These are phyloP conservation scores for Phytophthora kernoviae DNA, from an alignment of 352 stramenopile genomes.

Conservation along the genomic window DNA sequence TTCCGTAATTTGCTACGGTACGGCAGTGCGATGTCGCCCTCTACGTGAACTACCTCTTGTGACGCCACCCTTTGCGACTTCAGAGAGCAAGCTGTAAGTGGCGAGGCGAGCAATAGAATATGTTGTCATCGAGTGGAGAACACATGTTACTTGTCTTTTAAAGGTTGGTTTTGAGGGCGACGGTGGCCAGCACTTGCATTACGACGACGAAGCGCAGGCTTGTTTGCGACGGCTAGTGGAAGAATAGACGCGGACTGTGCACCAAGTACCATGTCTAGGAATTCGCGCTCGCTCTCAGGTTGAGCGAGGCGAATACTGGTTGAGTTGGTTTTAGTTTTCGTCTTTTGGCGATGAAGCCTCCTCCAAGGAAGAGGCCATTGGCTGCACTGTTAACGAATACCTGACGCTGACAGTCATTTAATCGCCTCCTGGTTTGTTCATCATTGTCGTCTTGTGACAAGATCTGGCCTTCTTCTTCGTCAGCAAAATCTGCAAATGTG, in stretches of 20 bases:
- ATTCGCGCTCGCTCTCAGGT: constrained; percentile 9
- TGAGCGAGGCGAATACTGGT: constrained; percentile 7
- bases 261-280: constrained; percentile 18
- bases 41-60: constrained; percentile 10
- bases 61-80: constrained; percentile 14
- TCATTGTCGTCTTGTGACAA: background rate
- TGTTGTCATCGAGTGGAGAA: background rate
- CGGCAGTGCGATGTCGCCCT: constrained; percentile 66
- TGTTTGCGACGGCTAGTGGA: constrained; percentile 18
- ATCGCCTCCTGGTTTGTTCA: constrained; percentile 18
- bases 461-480: constrained; percentile 1
- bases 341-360: constrained; percentile 45
- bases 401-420: constrained; percentile 22
- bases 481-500: background rate
- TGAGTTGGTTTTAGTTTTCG: constrained; percentile 3
- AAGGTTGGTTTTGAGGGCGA: constrained; percentile 1
- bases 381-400: constrained; percentile 22
- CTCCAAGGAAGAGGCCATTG: constrained; percentile 37
- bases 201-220: constrained; percentile 28
- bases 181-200: constrained; percentile 15
- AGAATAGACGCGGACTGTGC: constrained; percentile 22
- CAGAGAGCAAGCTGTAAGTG: constrained; percentile 15
- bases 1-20: constrained; percentile 82
- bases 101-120: constrained; percentile 15
- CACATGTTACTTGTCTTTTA: constrained; percentile 7